Evolutionary conservation across 2,329 filamentous ascomycete species (phyloP).

Genomic region (Sporothrix euskadiensis): DNA sequence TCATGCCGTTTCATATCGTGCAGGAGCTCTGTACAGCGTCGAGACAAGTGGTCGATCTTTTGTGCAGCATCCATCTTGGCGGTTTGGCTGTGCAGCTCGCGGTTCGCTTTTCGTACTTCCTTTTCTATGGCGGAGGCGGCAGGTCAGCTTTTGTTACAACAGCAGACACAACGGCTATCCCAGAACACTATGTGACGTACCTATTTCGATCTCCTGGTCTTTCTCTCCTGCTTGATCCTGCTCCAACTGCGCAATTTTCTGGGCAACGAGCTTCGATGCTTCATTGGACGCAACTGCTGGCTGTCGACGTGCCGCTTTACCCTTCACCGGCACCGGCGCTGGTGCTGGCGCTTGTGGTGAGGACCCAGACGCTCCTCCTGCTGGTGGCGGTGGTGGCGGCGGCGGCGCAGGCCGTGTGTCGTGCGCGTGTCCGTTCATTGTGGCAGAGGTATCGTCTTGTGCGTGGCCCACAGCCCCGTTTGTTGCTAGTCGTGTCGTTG

Average conservation of each 20-base stretch:
- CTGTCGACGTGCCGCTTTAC: constrained; percentile 81
- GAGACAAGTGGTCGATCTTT: constrained; percentile 86
- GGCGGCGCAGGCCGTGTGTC: constrained; percentile 47
- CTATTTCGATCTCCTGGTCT: constrained; percentile 93
- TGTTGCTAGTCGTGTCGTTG: constrained; percentile 38
- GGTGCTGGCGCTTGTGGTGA: constrained; percentile 40
- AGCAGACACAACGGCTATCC: background rate
- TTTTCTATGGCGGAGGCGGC: constrained; percentile 62
- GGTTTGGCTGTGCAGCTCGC: constrained; percentile 83
- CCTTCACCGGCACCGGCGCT: constrained; percentile 44
- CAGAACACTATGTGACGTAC: constrained; percentile 47
- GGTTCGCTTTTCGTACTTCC: constrained; percentile 90
- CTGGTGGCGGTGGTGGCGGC: constrained; percentile 50
- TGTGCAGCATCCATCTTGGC: constrained; percentile 90
- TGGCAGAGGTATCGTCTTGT: constrained; percentile 37
- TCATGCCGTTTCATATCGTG: constrained; percentile 95
- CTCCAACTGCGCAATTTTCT: constrained; percentile 93
- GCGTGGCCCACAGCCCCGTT: constrained; percentile 37
- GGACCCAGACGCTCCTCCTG: constrained; percentile 19
- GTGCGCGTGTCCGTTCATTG: constrained; percentile 41
- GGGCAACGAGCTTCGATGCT: constrained; percentile 85
- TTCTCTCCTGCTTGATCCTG: constrained; percentile 91
- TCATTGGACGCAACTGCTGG: constrained; percentile 83
- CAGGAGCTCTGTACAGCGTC: constrained; percentile 86
- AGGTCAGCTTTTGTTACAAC: background rate